Evolutionary conservation across 352 stramenopile genomes (phyloP), one percentile per base, ranked within the genome.

Genomic region (Globisporangium irregulare): DNA sequence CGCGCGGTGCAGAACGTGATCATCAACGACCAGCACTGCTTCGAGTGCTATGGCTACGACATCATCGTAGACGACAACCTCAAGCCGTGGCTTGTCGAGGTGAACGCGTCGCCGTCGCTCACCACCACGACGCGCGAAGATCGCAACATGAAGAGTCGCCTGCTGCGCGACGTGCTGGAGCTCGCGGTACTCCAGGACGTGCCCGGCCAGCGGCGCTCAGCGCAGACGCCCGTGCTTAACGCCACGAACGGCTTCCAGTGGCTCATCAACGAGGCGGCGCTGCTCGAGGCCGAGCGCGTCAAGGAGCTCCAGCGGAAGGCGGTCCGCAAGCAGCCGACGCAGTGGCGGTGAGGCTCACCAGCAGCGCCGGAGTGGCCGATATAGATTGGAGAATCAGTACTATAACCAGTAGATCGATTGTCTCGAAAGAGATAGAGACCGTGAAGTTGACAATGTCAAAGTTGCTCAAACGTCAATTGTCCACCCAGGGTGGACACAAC

Each of bases 21-120:
- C 72, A 98, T 98, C 66, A 97, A 97, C 73, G 92, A 98, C 77
- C 62, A 81, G 57, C 91, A 98, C 72, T 97, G 94, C 84, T 98
- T 98, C 70, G 94, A 98, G 73, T 96, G 92, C 69, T 98, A 98
- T 70, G 94, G 94, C 63, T 98, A 98, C 77, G 94, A 98, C 74
- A 93, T 98, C 57, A 96, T 98, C 60, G 78, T 98, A 51, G 94
- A 98, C 78, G 84, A 89, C 48, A 80, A 87, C 12, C 85, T 98
- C 46, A 97, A 97, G 76, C 90, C 93, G 14, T 98, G 94, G 93
- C 81, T 98, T 24, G 82, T 98, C 12, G 94, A 98, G 71, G 93
- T 92, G 22, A 93, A 93, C 57, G 86, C 84, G 14, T 93, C 86
- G 14, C 86, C 86, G 1, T 93, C 86, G 36, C 73, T 93, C 6